Conservation (phyloP, 1,284 basidiomycete species). For the Thecaphora thlaspeos region DNA sequence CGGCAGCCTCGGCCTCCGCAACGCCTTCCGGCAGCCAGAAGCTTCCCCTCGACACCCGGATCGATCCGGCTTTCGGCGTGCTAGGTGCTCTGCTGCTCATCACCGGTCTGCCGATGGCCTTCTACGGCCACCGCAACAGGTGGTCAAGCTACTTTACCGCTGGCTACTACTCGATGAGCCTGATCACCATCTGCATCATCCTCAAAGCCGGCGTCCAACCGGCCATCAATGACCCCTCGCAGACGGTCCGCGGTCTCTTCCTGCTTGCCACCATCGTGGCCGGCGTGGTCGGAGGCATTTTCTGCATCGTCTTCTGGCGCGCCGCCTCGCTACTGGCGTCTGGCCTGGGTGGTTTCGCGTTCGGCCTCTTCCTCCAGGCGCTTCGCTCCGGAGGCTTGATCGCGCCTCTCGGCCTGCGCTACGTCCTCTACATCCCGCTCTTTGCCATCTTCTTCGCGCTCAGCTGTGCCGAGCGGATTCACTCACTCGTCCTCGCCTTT, state of each 20-base stretch:
- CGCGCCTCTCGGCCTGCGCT: constrained; percentile 71
- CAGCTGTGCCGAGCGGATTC: constrained; percentile 36
- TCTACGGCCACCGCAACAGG: constrained; percentile 69
- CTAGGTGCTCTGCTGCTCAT: constrained; percentile 83
- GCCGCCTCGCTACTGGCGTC: constrained; percentile 29
- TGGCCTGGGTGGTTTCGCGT: constrained; percentile 76
- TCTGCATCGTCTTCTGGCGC: constrained; percentile 59
- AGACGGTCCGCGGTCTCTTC: constrained; percentile 81
- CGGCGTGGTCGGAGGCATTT: constrained; percentile 76
- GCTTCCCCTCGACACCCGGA: constrained; percentile 51
- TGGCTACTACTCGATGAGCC: constrained; percentile 80
- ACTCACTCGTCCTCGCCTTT: constrained; percentile 57
- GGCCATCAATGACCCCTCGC: constrained; percentile 75
- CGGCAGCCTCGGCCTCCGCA: constrained; percentile 5
- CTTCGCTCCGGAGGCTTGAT: constrained; percentile 80
- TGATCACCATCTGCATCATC: constrained; percentile 83
- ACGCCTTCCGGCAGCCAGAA: constrained; percentile 5
- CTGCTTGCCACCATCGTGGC: constrained; percentile 77
- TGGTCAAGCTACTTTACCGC: constrained; percentile 60
- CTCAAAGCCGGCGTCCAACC: constrained; percentile 81
- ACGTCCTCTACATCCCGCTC: constrained; percentile 79
- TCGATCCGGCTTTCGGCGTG: constrained; percentile 85
- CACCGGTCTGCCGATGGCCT: constrained; percentile 82
- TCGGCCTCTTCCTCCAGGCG: constrained; percentile 83
- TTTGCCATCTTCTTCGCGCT: constrained; percentile 28